These are phyloP conservation scores for Sphagnurus paluster DNA, from an alignment of 1,284 basidiomycete species.

Conservation along the genomic window DNA sequence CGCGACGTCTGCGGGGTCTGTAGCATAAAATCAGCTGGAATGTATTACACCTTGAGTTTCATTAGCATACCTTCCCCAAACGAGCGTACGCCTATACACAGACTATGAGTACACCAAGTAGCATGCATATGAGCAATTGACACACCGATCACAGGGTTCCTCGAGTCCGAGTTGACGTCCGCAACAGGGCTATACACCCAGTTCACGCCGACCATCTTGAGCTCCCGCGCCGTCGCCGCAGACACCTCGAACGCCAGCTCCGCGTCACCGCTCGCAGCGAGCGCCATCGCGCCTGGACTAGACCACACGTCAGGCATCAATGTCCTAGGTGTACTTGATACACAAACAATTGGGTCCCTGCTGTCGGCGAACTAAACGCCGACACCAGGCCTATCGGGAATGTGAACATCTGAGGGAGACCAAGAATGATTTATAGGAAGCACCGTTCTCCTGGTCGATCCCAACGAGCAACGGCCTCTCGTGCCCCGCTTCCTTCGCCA, in stretches of 20 bases:
- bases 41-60: neutral
- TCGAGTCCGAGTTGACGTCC: slow-evolving; percentile 65
- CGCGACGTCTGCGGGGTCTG: slow-evolving; percentile 55
- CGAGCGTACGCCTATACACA: slow-evolving; percentile 66
- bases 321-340: neutral
- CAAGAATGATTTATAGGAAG: neutral
- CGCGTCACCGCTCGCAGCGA: slow-evolving; percentile 53
- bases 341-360: slow-evolving; percentile 67
- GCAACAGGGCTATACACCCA: slow-evolving; percentile 72
- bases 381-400: slow-evolving; percentile 58
- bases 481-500: slow-evolving; percentile 60
- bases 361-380: slow-evolving; percentile 53
- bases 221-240: slow-evolving; percentile 51
- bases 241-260: slow-evolving; percentile 49
- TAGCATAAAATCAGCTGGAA: neutral
- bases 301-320: neutral
- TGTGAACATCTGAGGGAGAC: neutral
- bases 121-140: neutral
- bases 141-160: slow-evolving; percentile 71
- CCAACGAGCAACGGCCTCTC: slow-evolving; percentile 59
- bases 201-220: slow-evolving; percentile 63
- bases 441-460: slow-evolving; percentile 74
- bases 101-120: no score
- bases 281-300: slow-evolving; percentile 73
- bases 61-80: slow-evolving; percentile 62